Evolutionary conservation across 352 stramenopile genomes (phyloP).

Genomic region (Globisporangium abappressorium): DNA sequence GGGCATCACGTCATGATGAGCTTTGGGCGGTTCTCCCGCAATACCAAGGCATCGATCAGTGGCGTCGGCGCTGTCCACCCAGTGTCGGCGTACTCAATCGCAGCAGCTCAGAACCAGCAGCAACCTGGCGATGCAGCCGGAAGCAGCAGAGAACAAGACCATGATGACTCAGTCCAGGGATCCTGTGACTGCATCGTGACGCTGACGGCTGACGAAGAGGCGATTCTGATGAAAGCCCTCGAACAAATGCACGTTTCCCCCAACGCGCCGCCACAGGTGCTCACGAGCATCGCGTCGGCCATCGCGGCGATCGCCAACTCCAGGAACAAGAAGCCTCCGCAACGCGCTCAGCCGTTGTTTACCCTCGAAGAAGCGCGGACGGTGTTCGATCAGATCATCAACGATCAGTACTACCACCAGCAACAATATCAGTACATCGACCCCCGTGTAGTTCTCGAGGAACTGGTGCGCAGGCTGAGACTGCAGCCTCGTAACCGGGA

Average conservation of each 20-base stretch:
- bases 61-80: slow-evolving; percentile 1
- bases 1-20: slow-evolving; percentile 66
- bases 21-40: slow-evolving; percentile 28
- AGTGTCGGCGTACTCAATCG: background rate
- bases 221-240: slow-evolving; percentile 46
- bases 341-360: slow-evolving; percentile 35
- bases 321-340: slow-evolving; percentile 36
- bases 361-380: slow-evolving; percentile 35
- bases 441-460: background rate
- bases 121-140: background rate
- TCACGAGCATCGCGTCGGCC: slow-evolving; percentile 51
- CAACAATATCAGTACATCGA: background rate
- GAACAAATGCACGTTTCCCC: slow-evolving; percentile 49
- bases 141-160: slow-evolving; percentile 5
- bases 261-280: slow-evolving; percentile 36
- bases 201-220: slow-evolving; percentile 48
- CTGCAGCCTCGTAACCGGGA: slow-evolving; percentile 2
- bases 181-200: slow-evolving; percentile 54
- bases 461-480: background rate
- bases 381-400: slow-evolving; percentile 29
- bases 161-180: slow-evolving; percentile 20
- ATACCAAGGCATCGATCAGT: slow-evolving; percentile 18
- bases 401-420: background rate
- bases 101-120: slow-evolving; percentile 1
- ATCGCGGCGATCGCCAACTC: slow-evolving; percentile 55